These are phyloP conservation scores for Tolypocladium guangdongense DNA, from an alignment of 2,329 filamentous ascomycete genomes.

Conservation along the genomic window DNA sequence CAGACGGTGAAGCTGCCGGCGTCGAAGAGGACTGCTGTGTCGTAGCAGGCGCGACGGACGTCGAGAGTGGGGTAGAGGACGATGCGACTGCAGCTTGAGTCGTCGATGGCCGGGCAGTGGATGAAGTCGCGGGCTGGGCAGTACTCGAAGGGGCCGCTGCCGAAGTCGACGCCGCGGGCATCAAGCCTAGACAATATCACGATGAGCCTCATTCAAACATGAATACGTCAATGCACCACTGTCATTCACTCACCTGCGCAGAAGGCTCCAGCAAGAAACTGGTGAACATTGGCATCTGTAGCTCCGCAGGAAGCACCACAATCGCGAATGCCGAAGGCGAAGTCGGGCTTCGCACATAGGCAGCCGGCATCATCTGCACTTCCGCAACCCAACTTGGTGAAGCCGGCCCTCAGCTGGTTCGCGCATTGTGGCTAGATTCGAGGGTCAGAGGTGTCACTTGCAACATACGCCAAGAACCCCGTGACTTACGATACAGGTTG, in stretches of 20 bases:
- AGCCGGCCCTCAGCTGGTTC: conserved; percentile 9
- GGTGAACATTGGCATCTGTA: conserved; percentile 16
- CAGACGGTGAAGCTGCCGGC: not conserved
- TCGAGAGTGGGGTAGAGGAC: not conserved
- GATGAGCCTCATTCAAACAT: not conserved
- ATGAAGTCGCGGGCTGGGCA: not conserved
- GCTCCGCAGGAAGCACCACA: conserved; percentile 21
- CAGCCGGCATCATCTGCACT: conserved; percentile 23
- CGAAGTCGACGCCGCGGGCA: not conserved
- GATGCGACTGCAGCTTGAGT: not conserved
- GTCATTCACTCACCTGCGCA: conserved; percentile 8
- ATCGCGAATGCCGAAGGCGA: conserved; percentile 21
- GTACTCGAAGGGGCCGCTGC: not conserved
- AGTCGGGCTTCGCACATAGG: conserved; percentile 22
- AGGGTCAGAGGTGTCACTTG: conserved; percentile 1
- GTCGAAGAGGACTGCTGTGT: conserved; percentile 3
- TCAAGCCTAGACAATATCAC: not conserved
- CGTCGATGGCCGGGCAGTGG: not conserved
- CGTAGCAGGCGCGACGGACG: not conserved
- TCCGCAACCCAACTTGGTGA: conserved; percentile 13
- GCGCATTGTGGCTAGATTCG: conserved; percentile 10
- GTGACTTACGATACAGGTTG: conserved; percentile 20
- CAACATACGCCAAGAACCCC: not conserved
- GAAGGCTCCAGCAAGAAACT: conserved; percentile 12
- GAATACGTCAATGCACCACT: not conserved